These are phyloP conservation scores for Simplicillium sp. DNA, from an alignment of 2,329 filamentous ascomycete genomes.

Conservation along the genomic window DNA sequence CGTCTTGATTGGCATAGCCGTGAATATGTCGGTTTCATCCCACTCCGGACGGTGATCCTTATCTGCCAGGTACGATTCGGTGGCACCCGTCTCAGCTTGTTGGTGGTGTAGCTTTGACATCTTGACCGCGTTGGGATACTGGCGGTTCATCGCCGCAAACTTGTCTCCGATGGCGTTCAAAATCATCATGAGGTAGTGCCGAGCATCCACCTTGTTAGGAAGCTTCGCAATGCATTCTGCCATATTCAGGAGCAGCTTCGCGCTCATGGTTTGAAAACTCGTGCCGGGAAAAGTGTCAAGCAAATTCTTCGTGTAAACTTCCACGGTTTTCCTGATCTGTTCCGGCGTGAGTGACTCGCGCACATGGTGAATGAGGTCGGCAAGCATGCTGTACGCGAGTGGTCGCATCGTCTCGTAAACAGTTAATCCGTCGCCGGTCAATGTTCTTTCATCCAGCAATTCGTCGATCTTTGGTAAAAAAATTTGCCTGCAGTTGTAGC, in stretches of 20 bases:
- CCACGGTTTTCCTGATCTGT: constrained; percentile 90
- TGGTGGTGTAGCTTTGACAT: constrained; percentile 69
- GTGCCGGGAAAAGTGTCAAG: constrained; percentile 95
- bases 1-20: constrained; percentile 90
- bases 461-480: constrained; percentile 94
- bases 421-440: constrained; percentile 92
- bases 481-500: constrained; percentile 95
- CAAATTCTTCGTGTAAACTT: constrained; percentile 93
- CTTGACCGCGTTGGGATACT: constrained; percentile 92
- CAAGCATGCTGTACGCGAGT: constrained; percentile 95
- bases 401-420: constrained; percentile 96
- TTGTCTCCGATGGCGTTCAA: constrained; percentile 97
- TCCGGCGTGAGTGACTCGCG: constrained; percentile 79
- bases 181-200: constrained; percentile 95
- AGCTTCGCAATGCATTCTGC: constrained; percentile 95
- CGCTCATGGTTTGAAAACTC: constrained; percentile 99
- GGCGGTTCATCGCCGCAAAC: constrained; percentile 94
- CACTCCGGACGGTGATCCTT: constrained; percentile 77
- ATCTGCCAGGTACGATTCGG: constrained; percentile 78
- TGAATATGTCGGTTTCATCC: constrained; percentile 98
- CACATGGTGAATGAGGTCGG: constrained; percentile 94
- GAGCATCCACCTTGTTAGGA: constrained; percentile 84
- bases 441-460: constrained; percentile 81
- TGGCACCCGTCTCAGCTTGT: constrained; percentile 50
- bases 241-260: constrained; percentile 94